Evolutionary conservation across 2,329 filamentous ascomycete genomes (phyloP), one percentile per base, ranked within the genome.

Genomic region (Colletotrichum zoysiae): DNA sequence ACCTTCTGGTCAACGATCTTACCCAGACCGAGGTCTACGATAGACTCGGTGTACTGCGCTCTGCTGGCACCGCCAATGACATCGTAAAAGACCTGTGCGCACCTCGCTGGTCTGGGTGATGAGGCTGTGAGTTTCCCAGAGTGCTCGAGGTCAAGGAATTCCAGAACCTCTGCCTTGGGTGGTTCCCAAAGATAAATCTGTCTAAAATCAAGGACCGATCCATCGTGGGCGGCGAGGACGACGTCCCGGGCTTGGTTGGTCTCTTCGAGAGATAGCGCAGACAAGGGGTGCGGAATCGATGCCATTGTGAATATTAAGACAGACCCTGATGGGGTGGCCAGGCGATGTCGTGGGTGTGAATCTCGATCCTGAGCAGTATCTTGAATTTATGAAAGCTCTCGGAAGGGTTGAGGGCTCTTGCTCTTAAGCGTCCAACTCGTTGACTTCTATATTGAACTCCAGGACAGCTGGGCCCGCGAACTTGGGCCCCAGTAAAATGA

Each of bases 141-240:
- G 68, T 84, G 82, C 67, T 86, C 84, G 3, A 73, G 74, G 16
- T 84, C 81, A 0, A 87, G 78, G 61, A 81, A 87, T 1, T 67
- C 71, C 12, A 83, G 65, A 76, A 86, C 79, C 23, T 81, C 78
- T 11, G 76, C 73, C 75, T 87, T 88, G 1, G 79, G 78, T 0
- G 85, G 85, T 70, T 87, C 85, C 35, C 76, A 76, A 7, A 87
- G 79, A 0, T 83, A 84, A 71, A 87, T 84, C 51, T 83, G 81
- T 7, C 84, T 81, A 74, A 86, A 87, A 61, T 80, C 78, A 5
- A 78, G 70, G 2, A 74, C 78, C 0, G 78, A 70, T 3, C 76
- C 78, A 2, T 78, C 74, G 38, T 81, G 76, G 9, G 77, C 69
- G 3, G 67, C 65, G 18, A 79, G 73, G 5, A 84, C 79, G 2